Percentiles rank a stretch among this genome's conserved stretches.
Evolutionary conservation across 257 asterid species (phyloP).

Genomic region (Solanum clarkiae): DNA sequence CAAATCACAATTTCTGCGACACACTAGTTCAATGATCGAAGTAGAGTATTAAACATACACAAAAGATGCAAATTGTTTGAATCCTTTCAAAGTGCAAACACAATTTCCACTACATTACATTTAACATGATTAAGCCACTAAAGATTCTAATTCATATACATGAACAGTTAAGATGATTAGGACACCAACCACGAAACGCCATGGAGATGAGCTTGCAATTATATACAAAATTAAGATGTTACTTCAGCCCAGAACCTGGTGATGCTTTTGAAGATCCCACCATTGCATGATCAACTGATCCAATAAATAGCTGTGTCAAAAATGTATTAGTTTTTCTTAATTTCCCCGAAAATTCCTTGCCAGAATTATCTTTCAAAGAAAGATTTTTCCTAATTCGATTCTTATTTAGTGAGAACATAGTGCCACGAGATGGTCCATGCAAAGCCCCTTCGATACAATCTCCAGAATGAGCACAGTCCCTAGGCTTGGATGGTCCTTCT

Average conservation of each 20-base stretch:
- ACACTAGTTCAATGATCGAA: background rate
- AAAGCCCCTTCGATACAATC: slow-evolving; percentile 80
- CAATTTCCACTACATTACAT: background rate
- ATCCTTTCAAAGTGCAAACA: background rate
- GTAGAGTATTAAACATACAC: background rate
- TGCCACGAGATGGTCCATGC: slow-evolving; percentile 44
- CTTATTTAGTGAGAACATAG: slow-evolving; percentile 57
- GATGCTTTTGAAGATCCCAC: slow-evolving; percentile 43
- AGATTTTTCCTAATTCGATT: slow-evolving; percentile 47
- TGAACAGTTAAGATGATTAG: background rate
- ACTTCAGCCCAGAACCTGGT: slow-evolving; percentile 23
- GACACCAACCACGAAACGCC: background rate
- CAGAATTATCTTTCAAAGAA: slow-evolving; percentile 36
- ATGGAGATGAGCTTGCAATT: background rate
- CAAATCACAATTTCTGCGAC: background rate
- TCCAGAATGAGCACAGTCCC: slow-evolving; percentile 79
- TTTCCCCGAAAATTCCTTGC: slow-evolving; percentile 61
- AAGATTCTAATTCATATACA: background rate
- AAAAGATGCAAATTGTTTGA: background rate
- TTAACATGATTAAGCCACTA: background rate
- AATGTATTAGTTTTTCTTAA: slow-evolving; percentile 44
- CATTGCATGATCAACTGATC: slow-evolving; percentile 38
- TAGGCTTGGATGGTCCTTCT: slow-evolving; percentile 57
- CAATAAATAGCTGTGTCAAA: slow-evolving; percentile 41
- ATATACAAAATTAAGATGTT: slow-evolving; percentile 1